phyloP scores from a whole-genome alignment of 2,329 filamentous ascomycete genomes.

The Aspergillus pseudonomiae region DNA sequence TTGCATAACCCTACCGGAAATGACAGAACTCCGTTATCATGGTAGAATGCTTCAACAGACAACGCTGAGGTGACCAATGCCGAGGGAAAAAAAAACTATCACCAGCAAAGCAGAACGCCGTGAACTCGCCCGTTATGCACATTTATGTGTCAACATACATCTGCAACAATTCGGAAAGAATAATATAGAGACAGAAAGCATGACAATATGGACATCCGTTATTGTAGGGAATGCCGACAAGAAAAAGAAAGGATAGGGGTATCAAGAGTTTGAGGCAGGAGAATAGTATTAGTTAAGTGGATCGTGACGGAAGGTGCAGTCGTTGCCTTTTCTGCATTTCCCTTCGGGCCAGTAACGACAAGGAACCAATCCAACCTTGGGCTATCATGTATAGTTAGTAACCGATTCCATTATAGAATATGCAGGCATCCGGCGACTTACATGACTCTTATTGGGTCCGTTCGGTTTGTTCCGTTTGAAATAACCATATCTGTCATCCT shows the following conservation, averaged over 20 bases:
- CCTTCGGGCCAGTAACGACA: conserved; percentile 59
- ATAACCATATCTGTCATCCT: conserved; percentile 33
- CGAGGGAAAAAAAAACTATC: conserved; percentile 3
- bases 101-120: conserved; percentile 13
- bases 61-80: conserved; percentile 15
- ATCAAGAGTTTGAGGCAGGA: conserved; percentile 15
- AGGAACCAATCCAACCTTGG: conserved; percentile 48
- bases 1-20: conserved; percentile 2
- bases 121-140: conserved; percentile 8
- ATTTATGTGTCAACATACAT: conserved; percentile 6
- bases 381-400: conserved; percentile 30
- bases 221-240: conserved; percentile 5
- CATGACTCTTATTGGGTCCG: conserved; percentile 42
- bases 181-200: conserved; percentile 3
- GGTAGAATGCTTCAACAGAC: conserved; percentile 11
- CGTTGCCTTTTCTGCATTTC: conserved; percentile 56
- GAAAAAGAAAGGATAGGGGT: conserved; percentile 17
- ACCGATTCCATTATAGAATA: not conserved
- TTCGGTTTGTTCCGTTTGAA: conserved; percentile 40
- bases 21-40: conserved; percentile 14
- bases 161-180: conserved; percentile 5
- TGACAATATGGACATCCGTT: conserved; percentile 13
- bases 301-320: conserved; percentile 56
- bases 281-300: conserved; percentile 17
- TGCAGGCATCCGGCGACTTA: conserved; percentile 23